Evolutionary conservation across 257 asterid species (phyloP).

Genomic region (Solanum sejunctum): DNA sequence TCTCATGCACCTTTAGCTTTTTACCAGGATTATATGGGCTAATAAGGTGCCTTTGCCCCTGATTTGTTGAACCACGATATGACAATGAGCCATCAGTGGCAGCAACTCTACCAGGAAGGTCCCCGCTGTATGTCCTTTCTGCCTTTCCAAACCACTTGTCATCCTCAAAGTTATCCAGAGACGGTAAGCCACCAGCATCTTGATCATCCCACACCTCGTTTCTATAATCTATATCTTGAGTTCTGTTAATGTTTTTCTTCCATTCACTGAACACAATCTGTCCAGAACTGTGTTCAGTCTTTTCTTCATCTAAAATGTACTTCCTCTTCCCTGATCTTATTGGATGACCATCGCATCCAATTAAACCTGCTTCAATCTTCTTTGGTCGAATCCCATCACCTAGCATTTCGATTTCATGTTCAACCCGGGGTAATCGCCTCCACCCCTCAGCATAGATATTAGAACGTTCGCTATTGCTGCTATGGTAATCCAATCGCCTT

Average conservation of each 20-base stretch:
- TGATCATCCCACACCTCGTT: constrained; percentile 6
- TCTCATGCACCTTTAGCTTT: background rate
- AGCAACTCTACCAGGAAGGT: constrained; percentile 1
- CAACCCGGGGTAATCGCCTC: constrained; percentile 2
- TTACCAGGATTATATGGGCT: constrained; percentile 2
- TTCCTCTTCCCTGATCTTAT: constrained; percentile 9
- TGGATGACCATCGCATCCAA: background rate
- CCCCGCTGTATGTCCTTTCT: background rate
- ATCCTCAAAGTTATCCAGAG: constrained; percentile 4
- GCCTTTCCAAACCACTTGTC: background rate
- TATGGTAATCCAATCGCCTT: background rate
- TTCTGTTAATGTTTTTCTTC: background rate
- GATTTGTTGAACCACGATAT: background rate
- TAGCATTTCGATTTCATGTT: background rate
- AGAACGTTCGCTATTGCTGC: background rate
- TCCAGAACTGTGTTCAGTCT: background rate
- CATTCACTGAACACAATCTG: background rate
- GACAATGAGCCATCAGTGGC: constrained; percentile 2
- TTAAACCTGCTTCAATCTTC: background rate
- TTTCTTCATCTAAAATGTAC: constrained; percentile 7
- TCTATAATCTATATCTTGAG: constrained; percentile 3
- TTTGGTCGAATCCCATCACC: background rate
- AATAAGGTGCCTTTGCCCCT: background rate
- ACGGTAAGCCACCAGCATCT: background rate
- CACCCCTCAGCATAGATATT: constrained; percentile 5